These are phyloP conservation scores for Aspergillus neotritici DNA, from an alignment of 2,329 filamentous ascomycete genomes.

Conservation along the genomic window DNA sequence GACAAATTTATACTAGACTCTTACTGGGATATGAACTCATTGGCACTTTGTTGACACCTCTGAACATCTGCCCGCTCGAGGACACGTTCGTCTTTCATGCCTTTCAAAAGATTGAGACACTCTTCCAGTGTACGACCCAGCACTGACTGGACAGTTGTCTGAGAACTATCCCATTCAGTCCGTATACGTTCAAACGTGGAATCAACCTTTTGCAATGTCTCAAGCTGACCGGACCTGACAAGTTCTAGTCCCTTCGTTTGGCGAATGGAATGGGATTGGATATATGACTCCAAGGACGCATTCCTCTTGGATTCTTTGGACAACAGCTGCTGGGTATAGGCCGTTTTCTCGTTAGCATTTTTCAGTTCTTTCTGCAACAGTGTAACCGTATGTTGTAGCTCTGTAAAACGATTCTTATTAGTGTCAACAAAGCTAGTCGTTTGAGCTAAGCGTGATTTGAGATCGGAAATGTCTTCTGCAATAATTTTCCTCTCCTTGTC, in stretches of 20 bases:
- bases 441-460: slow-evolving; percentile 18
- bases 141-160: slow-evolving; percentile 10
- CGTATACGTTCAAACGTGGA: slow-evolving; percentile 13
- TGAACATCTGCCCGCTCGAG: slow-evolving; percentile 14
- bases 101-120: slow-evolving; percentile 12
- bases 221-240: slow-evolving; percentile 21
- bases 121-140: slow-evolving; percentile 12
- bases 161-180: slow-evolving; percentile 10
- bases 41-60: slow-evolving; percentile 13
- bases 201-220: slow-evolving; percentile 16
- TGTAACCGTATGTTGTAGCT: slow-evolving; percentile 14
- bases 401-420: slow-evolving; percentile 16
- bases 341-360: slow-evolving; percentile 17
- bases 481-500: slow-evolving; percentile 24
- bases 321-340: slow-evolving; percentile 17
- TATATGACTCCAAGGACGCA: slow-evolving; percentile 27
- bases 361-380: slow-evolving; percentile 22
- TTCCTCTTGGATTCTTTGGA: slow-evolving; percentile 26
- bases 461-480: slow-evolving; percentile 17
- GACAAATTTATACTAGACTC: not conserved
- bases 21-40: slow-evolving; percentile 21
- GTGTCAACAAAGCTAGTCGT: slow-evolving; percentile 12
- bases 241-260: slow-evolving; percentile 19
- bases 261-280: slow-evolving; percentile 20
- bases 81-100: slow-evolving; percentile 12